Evolutionary conservation across 2,329 filamentous ascomycete species (phyloP).

Genomic region (Fusarium sp.): DNA sequence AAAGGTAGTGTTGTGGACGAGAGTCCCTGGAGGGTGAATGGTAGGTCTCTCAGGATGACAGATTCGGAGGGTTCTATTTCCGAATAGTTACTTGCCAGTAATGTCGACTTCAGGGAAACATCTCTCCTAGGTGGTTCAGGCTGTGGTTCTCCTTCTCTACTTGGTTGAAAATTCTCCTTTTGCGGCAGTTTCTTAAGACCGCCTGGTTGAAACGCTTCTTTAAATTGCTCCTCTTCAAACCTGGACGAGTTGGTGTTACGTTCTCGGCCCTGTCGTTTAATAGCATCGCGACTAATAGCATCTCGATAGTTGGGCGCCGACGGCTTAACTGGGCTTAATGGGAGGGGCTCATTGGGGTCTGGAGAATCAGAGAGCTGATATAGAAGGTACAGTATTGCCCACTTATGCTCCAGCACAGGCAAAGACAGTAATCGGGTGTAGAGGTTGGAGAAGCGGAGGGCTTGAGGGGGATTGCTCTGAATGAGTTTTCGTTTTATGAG

Average conservation of each 20-base stretch:
- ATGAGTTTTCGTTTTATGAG: conserved; percentile 91
- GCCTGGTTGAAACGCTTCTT: conserved; percentile 67
- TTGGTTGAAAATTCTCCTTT: conserved; percentile 56
- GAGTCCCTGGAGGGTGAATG: conserved; percentile 92
- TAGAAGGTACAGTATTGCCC: conserved; percentile 93
- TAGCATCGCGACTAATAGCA: conserved; percentile 54
- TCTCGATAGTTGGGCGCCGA: conserved; percentile 57
- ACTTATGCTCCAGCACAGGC: conserved; percentile 94
- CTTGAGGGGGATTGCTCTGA: conserved; percentile 81
- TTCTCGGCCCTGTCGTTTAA: conserved; percentile 56
- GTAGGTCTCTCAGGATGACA: conserved; percentile 80
- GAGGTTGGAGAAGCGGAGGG: conserved; percentile 88
- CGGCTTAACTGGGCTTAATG: conserved; percentile 59
- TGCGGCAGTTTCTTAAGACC: conserved; percentile 62
- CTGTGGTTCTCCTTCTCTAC: conserved; percentile 54
- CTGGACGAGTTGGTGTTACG: conserved; percentile 54
- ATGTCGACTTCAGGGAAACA: conserved; percentile 69
- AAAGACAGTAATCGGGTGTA: conserved; percentile 91
- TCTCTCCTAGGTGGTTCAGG: conserved; percentile 59
- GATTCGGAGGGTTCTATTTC: conserved; percentile 74
- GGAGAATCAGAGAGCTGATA: conserved; percentile 82
- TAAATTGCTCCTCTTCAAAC: conserved; percentile 63
- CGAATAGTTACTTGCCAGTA: conserved; percentile 69
- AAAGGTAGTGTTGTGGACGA: conserved; percentile 90
- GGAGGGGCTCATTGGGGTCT: conserved; percentile 66